phyloP scores from a whole-genome alignment of 257 asterid species.

The Gardenia jasminoides region DNA sequence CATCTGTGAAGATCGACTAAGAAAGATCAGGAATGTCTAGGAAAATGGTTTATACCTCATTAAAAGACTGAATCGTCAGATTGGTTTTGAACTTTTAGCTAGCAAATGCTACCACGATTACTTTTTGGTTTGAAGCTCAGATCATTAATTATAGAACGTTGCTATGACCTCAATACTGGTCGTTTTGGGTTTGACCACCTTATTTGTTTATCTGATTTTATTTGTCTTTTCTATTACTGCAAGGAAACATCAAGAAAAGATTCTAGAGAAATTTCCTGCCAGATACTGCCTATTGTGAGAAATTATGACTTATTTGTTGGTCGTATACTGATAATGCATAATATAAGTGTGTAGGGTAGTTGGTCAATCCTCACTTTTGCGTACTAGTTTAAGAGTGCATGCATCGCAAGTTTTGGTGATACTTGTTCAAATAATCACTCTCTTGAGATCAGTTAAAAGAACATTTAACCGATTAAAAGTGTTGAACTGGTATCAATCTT shows the following conservation, averaged over 20 bases:
- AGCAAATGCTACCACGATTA: background rate
- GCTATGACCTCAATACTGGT: slow-evolving; percentile 27
- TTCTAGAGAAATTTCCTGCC: slow-evolving; percentile 4
- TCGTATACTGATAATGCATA: slow-evolving; percentile 2
- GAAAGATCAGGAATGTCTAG: background rate
- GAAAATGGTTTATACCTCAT: slow-evolving; percentile 12
- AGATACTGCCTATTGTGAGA: slow-evolving; percentile 4
- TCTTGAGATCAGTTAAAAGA: no score
- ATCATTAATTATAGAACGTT: slow-evolving; percentile 17
- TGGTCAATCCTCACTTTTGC: background rate
- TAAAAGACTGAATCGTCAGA: background rate
- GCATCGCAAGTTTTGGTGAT: no score
- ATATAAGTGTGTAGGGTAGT: background rate
- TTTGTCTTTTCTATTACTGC: background rate
- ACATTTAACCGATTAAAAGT: no score
- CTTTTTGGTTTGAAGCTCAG: background rate
- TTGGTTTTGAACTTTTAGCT: background rate
- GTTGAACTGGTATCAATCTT: no score
- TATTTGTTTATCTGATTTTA: slow-evolving; percentile 7
- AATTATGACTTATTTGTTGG: slow-evolving; percentile 16
- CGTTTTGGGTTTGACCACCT: slow-evolving; percentile 23
- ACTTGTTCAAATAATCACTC: no score
- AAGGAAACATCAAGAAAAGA: slow-evolving; percentile 7
- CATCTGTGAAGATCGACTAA: slow-evolving; percentile 85
- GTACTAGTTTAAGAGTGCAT: no score